A percentile compares a stretch with the other conserved stretches of the same genome.
phyloP scores from a whole-genome alignment of 1,284 basidiomycete genomes.

The Apiotrichum akiyoshidainum region DNA sequence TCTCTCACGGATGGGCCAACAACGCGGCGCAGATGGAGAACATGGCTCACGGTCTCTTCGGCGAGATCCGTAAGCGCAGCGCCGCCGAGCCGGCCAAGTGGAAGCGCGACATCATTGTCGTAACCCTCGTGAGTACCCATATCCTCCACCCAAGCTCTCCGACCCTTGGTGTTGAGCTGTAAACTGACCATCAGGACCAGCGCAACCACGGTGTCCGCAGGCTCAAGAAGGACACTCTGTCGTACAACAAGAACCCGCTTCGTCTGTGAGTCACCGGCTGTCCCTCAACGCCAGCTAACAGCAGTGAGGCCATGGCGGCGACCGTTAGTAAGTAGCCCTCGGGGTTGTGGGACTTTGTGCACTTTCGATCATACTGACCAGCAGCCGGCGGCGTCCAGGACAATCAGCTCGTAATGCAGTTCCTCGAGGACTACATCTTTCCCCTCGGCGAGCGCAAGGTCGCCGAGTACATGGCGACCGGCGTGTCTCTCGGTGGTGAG shows the following conservation, averaged over 20 bases:
- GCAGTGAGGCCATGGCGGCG: slow-evolving; percentile 3
- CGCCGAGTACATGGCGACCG: slow-evolving; percentile 62
- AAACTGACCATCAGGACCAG: slow-evolving; percentile 56
- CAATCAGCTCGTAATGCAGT: slow-evolving; percentile 75
- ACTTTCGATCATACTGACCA: not conserved
- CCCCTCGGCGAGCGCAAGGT: slow-evolving; percentile 65
- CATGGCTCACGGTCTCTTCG: slow-evolving; percentile 39
- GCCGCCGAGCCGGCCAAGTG: slow-evolving; percentile 5
- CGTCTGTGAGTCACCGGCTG: slow-evolving; percentile 1
- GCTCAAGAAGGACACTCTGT: slow-evolving; percentile 39
- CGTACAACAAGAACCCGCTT: slow-evolving; percentile 1
- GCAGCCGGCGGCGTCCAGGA: slow-evolving; percentile 53
- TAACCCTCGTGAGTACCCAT: slow-evolving; percentile 39
- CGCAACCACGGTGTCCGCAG: slow-evolving; percentile 64
- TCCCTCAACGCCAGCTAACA: not conserved
- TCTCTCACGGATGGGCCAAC: slow-evolving; percentile 22
- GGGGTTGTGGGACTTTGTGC: too few relatives aligned
- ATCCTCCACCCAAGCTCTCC: too few relatives aligned
- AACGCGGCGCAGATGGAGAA: slow-evolving; percentile 30
- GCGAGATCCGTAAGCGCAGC: slow-evolving; percentile 20
- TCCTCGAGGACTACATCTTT: slow-evolving; percentile 74
- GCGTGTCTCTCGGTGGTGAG: slow-evolving; percentile 53
- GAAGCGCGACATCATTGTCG: slow-evolving; percentile 43
- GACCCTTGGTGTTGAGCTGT: not conserved
- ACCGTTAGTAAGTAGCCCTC: not conserved